These are phyloP conservation scores for Irpex sp. DNA, from an alignment of 1,284 basidiomycete species.

Conservation along the genomic window DNA sequence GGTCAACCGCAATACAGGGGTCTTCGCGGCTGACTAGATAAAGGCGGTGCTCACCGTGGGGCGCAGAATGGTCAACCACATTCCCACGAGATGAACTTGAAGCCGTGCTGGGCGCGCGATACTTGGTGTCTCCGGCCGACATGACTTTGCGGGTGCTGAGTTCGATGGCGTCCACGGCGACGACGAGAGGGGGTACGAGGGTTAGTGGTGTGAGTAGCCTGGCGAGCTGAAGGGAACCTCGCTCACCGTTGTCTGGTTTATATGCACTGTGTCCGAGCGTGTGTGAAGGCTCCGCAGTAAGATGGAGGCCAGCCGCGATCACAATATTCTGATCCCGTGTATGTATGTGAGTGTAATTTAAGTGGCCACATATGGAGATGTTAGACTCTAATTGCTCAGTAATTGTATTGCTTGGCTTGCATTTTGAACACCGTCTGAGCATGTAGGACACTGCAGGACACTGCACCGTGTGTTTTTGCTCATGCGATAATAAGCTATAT, in stretches of 20 bases:
- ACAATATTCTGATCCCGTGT: neutral
- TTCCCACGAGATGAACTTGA: constrained; percentile 44
- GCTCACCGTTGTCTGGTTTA: neutral
- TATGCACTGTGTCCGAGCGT: neutral
- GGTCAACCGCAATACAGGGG: constrained; percentile 8
- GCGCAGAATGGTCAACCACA: constrained; percentile 75
- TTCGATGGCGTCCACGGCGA: constrained; percentile 8
- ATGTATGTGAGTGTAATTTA: neutral
- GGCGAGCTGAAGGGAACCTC: neutral
- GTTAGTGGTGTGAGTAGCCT: neutral
- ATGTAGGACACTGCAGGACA: too few species aligned
- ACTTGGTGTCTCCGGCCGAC: constrained; percentile 21
- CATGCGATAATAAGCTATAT: too few species aligned
- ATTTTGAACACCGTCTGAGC: too few species aligned
- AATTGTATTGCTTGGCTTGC: neutral
- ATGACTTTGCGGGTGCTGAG: constrained; percentile 13
- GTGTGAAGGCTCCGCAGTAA: neutral
- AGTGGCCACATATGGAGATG: neutral
- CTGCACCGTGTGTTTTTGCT: too few species aligned
- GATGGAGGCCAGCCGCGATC: neutral
- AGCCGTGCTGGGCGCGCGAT: constrained; percentile 23
- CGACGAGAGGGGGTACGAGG: neutral
- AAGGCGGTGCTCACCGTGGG: constrained; percentile 47
- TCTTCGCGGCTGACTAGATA: constrained; percentile 10
- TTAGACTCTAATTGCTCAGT: neutral